Evolutionary conservation across 2,329 filamentous ascomycete species (phyloP).

Genomic region (Hortaea werneckii): DNA sequence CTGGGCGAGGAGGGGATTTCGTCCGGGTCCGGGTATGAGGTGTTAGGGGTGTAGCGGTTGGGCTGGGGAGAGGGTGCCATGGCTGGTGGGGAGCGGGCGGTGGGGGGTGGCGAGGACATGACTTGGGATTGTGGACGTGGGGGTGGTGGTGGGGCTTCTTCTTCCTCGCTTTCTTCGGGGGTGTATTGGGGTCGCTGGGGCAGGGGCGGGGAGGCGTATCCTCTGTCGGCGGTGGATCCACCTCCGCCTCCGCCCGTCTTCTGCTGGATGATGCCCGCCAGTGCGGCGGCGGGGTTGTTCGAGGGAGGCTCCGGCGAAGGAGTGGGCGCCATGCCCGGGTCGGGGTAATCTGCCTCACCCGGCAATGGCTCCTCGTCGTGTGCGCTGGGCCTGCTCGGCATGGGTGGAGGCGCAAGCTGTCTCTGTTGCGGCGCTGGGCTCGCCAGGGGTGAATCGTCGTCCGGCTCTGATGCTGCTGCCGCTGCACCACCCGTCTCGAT

Average conservation of each 20-base stretch:
- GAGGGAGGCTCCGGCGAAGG: slow-evolving; percentile 28
- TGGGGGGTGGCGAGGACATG: slow-evolving; percentile 38
- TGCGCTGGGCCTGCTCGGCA: slow-evolving; percentile 30
- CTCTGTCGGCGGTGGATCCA: slow-evolving; percentile 12
- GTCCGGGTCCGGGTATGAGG: slow-evolving; percentile 1
- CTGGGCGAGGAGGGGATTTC: slow-evolving; percentile 41
- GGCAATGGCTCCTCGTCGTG: slow-evolving; percentile 26
- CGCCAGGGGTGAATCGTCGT: slow-evolving; percentile 41
- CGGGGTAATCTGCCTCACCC: slow-evolving; percentile 32
- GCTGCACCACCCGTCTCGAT: slow-evolving; percentile 58
- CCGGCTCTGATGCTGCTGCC: slow-evolving; percentile 34
- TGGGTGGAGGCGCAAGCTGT: slow-evolving; percentile 24
- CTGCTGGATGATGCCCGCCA: slow-evolving; percentile 44
- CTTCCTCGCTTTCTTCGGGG: slow-evolving; percentile 59
- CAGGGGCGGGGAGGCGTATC: slow-evolving; percentile 42
- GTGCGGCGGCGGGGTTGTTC: slow-evolving; percentile 47
- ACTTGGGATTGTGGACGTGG: slow-evolving; percentile 49
- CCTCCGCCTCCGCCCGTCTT: slow-evolving; percentile 29
- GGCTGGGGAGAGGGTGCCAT: slow-evolving; percentile 47
- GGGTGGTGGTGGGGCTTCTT: slow-evolving; percentile 50
- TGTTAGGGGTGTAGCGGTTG: slow-evolving; percentile 34
- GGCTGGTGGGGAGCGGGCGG: slow-evolving; percentile 29
- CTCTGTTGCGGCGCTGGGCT: slow-evolving; percentile 17
- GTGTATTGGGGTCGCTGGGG: slow-evolving; percentile 47
- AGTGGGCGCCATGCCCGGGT: slow-evolving; percentile 34